phyloP scores from a whole-genome alignment of 768 basidiomycete genomes.

The Lactarius hengduanensis region DNA sequence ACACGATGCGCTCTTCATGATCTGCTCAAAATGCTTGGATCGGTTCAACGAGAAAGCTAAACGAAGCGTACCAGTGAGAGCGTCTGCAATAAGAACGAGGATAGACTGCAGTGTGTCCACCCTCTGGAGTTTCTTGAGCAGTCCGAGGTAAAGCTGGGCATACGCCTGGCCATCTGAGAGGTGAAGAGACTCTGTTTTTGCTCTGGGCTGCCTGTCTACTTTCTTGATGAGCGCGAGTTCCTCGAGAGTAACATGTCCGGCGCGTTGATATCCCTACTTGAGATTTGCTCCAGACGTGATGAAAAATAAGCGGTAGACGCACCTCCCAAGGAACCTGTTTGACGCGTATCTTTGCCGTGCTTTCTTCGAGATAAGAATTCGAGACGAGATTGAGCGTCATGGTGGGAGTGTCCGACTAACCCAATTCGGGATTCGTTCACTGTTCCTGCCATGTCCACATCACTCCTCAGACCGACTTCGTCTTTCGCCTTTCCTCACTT shows the following conservation, averaged over 20 bases:
- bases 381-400: constrained; percentile 81
- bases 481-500: not conserved
- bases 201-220: constrained; percentile 76
- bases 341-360: constrained; percentile 79
- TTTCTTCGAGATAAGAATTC: constrained; percentile 83
- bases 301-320: constrained; percentile 25
- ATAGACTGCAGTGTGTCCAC: constrained; percentile 87
- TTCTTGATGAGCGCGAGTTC: constrained; percentile 88
- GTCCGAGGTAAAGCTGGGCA: constrained; percentile 82
- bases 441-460: not conserved
- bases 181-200: constrained; percentile 72
- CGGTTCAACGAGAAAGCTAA: not conserved
- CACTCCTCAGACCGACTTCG: constrained; percentile 4
- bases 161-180: constrained; percentile 82
- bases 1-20: constrained; percentile 81
- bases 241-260: constrained; percentile 82
- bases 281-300: not conserved
- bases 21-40: constrained; percentile 44
- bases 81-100: constrained; percentile 85
- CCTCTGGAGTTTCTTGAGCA: constrained; percentile 83
- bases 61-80: constrained; percentile 62
- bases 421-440: constrained; percentile 1
- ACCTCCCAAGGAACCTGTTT: constrained; percentile 99
- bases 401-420: constrained; percentile 21
- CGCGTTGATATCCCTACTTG: constrained; percentile 88